Base-by-base conservation (phyloP, 805 yeast genomes). In the Deakozyma indianensis region DNA sequence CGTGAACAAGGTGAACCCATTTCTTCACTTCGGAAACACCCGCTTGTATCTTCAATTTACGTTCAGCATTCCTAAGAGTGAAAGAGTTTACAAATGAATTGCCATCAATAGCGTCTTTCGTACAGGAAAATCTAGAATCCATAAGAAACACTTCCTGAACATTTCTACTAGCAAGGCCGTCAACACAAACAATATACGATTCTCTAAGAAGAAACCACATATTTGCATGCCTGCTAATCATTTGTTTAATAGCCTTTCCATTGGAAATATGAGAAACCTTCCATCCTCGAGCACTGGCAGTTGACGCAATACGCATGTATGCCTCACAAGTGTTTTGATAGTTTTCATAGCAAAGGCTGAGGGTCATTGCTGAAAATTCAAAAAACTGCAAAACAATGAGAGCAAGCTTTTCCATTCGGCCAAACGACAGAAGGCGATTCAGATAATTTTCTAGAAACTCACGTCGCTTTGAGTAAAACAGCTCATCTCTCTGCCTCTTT, bases 251-350 rank as follows among this genome's bases (percentile, higher is more conserved):
- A 55, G 85, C 96, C 50, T 77, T 74, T 4, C 84, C 77, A 50
- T 75, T 77, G 28, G 28, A 9, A 62, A 86, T 76, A 58, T 90
- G 96, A 2, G 92, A 83, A 3, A 90, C 96, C 53, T 94, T 71
- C 97, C 98, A 92, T 2, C 98, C 97, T 59, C 86, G 94, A 0
- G 87, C 71, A 50, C 77, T 77, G 0, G 97, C 90, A 0, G 86
- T 77, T 1, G 95, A 80, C 20, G 87, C 77, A 42, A 88, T 75
- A 45, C 83, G 75, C 47, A 90, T 61, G 43, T 77, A 75, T 1
- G 98, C 99, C 62, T 92, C 96, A 55, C 87, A 92, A 1, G 97
- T 95, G 46, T 77, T 77, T 56, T 71, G 82, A 0, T 84, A 82
- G 23, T 77, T 74, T 60, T 92, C 98, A 51, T 84, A 79, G 43